phyloP scores from a whole-genome alignment of 331 rosid species.

The Pyrus hybrid region DNA sequence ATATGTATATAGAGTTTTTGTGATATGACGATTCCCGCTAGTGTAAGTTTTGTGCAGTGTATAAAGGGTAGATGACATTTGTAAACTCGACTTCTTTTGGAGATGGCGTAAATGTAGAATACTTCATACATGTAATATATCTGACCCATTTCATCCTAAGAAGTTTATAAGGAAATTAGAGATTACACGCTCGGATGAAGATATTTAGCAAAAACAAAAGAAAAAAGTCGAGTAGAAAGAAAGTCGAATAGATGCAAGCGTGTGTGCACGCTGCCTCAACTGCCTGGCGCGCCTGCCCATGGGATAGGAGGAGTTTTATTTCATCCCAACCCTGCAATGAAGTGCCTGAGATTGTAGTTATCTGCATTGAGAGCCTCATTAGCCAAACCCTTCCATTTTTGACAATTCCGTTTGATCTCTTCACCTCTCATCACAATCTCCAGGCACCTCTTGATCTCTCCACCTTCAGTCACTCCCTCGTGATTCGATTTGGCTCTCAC shows the following conservation, averaged over 20 bases:
- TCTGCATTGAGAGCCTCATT: constrained; percentile 2
- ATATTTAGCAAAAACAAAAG: too few relatives aligned
- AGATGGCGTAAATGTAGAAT: background rate
- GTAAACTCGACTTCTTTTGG: background rate
- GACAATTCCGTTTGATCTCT: constrained; percentile 8
- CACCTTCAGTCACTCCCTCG: constrained; percentile 3
- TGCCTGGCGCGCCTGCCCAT: too few relatives aligned
- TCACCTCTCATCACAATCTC: constrained; percentile 10
- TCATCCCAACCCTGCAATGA: background rate
- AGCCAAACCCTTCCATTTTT: constrained; percentile 18
- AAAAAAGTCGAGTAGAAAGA: too few relatives aligned
- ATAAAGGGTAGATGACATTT: background rate
- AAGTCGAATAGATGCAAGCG: too few relatives aligned
- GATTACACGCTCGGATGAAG: background rate
- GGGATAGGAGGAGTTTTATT: background rate
- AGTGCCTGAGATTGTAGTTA: constrained; percentile 9
- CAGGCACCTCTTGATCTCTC: constrained; percentile 24
- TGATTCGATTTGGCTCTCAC: constrained; percentile 16
- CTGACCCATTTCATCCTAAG: background rate
- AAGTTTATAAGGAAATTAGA: background rate
- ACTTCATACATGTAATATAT: background rate
- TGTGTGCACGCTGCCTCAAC: too few relatives aligned
- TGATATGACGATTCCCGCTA: background rate
- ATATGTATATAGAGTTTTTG: background rate
- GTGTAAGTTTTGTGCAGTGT: background rate